Conservation (phyloP, 306 rosid species). For the Sicyos baderoa region DNA sequence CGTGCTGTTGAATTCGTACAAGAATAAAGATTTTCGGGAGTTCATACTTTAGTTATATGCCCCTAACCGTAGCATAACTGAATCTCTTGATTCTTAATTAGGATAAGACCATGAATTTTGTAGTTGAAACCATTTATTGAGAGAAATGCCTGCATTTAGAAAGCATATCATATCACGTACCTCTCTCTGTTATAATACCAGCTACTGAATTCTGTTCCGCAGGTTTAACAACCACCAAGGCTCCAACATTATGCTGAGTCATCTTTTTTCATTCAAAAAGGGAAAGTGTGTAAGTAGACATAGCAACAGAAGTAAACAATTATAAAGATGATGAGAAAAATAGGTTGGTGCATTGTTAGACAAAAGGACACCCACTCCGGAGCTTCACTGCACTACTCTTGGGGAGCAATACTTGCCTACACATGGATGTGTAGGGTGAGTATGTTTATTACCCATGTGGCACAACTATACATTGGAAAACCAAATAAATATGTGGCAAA, state of each 20-base stretch:
- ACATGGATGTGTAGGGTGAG: no score
- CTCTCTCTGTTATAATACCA: constrained; percentile 97
- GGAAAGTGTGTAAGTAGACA: background rate
- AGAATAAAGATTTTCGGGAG: background rate
- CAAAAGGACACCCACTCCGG: no score
- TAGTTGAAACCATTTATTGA: no score
- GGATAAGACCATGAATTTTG: background rate
- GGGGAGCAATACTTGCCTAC: no score
- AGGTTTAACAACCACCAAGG: constrained; percentile 89
- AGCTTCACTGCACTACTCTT: no score
- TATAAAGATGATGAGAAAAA: constrained; percentile 17
- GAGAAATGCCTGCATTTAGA: background rate
- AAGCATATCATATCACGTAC: constrained; percentile 25
- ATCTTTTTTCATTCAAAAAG: constrained; percentile 32
- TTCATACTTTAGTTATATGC: background rate
- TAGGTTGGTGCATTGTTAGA: no score
- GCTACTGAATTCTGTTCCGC: constrained; percentile 60
- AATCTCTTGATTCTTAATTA: background rate
- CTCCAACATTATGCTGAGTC: constrained; percentile 98
- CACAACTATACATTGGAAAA: no score
- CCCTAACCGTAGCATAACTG: background rate
- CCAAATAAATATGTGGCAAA: no score
- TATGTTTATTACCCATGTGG: no score
- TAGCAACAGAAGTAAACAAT: background rate
- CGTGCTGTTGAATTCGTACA: background rate